A percentile compares a stretch with the other conserved stretches of the same genome.
These are phyloP conservation scores for Neonothopanus nambi DNA, from an alignment of 1,284 basidiomycete genomes.

Conservation along the genomic window DNA sequence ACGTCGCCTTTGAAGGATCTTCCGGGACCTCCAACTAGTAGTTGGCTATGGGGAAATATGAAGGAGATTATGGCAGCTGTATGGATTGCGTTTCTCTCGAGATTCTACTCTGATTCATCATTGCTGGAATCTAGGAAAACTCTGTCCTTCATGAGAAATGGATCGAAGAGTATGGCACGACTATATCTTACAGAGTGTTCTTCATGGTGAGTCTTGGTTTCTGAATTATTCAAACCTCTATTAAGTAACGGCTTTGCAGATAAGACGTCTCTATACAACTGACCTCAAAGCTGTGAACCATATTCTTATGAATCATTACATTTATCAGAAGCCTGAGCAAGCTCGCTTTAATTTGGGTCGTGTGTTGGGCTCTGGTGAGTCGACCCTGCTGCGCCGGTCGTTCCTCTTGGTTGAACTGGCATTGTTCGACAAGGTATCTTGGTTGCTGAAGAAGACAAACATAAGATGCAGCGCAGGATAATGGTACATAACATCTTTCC, in stretches of 20 bases:
- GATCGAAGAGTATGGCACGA: slow-evolving; percentile 54
- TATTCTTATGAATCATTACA: slow-evolving; percentile 44
- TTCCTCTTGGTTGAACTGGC: slow-evolving; percentile 31
- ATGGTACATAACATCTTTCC: slow-evolving; percentile 32
- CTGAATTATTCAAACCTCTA: too few relatives aligned
- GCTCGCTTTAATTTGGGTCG: slow-evolving; percentile 37
- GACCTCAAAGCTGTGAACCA: slow-evolving; percentile 53
- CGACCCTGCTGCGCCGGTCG: background rate
- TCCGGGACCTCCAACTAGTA: slow-evolving; percentile 50
- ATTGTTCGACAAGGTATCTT: slow-evolving; percentile 36
- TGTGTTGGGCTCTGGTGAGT: slow-evolving; percentile 46
- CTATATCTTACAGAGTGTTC: slow-evolving; percentile 45
- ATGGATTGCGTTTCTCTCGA: slow-evolving; percentile 17
- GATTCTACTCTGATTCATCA: background rate
- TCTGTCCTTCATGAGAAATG: slow-evolving; percentile 51
- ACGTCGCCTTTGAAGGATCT: slow-evolving; percentile 46
- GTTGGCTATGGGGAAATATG: slow-evolving; percentile 56
- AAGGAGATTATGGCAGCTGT: slow-evolving; percentile 43
- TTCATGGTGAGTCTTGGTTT: slow-evolving; percentile 39
- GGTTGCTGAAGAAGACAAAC: slow-evolving; percentile 40
- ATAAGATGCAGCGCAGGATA: slow-evolving; percentile 47
- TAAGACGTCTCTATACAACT: slow-evolving; percentile 41
- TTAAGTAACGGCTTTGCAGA: slow-evolving; percentile 35
- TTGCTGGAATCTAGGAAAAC: slow-evolving; percentile 35
- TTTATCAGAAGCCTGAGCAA: slow-evolving; percentile 47